phyloP scores from a whole-genome alignment of 805 yeast genomes.

The Candida nitratophila region DNA sequence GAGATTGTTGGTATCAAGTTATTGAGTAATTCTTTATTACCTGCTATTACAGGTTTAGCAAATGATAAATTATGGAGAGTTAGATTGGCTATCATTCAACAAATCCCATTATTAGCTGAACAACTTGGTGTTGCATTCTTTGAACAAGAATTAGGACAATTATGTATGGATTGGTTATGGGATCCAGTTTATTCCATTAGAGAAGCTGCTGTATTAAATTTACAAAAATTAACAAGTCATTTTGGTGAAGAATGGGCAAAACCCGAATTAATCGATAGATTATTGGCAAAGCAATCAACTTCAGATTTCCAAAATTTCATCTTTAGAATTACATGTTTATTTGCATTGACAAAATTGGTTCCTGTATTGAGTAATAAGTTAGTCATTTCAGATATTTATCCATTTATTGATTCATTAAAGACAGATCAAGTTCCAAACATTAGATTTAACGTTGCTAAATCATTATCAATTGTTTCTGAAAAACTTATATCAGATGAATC shows the following conservation, averaged over 20 bases:
- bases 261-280: conserved; percentile 69
- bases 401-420: conserved; percentile 67
- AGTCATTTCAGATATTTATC: conserved; percentile 61
- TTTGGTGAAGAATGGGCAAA: conserved; percentile 96
- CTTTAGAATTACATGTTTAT: conserved; percentile 84
- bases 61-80: conserved; percentile 98
- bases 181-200: conserved; percentile 95
- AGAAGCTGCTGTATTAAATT: conserved; percentile 87
- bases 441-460: conserved; percentile 89
- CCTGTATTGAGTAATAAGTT: conserved; percentile 59
- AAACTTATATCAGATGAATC: conserved; percentile 29
- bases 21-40: conserved; percentile 79
- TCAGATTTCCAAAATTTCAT: conserved; percentile 59
- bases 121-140: conserved; percentile 92
- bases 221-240: conserved; percentile 70
- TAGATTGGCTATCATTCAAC: conserved; percentile 91
- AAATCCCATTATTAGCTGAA: conserved; percentile 88
- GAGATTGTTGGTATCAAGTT: conserved; percentile 90
- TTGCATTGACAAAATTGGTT: conserved; percentile 77
- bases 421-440: conserved; percentile 90
- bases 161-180: conserved; percentile 98
- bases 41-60: conserved; percentile 94
- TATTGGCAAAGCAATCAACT: conserved; percentile 39
- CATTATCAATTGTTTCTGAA: conserved; percentile 57
- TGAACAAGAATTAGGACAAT: conserved; percentile 81